phyloP scores from a whole-genome alignment of 129 eudicot genomes.

The Flaveria robusta region DNA sequence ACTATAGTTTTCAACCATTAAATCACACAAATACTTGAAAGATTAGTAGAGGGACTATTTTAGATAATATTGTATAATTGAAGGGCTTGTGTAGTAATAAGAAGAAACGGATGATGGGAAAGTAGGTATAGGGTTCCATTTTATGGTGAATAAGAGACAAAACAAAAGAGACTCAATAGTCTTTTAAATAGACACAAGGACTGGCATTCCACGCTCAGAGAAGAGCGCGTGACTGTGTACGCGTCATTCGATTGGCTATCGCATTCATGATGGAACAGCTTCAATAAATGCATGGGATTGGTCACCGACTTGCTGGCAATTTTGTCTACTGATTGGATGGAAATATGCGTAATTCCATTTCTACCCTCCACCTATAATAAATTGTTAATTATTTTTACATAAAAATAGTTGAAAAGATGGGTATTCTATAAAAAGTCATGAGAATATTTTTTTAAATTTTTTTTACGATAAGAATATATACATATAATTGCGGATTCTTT shows the following conservation, averaged over 20 bases:
- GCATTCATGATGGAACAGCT: slow-evolving; percentile 37
- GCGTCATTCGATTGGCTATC: slow-evolving; percentile 18
- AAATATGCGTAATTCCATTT: slow-evolving; percentile 23
- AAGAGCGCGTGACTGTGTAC: neutral
- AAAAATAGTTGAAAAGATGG: too few relatives aligned
- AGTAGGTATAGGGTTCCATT: slow-evolving; percentile 37
- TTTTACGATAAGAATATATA: too few relatives aligned
- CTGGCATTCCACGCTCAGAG: neutral
- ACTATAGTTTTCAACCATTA: too few relatives aligned
- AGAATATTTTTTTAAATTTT: too few relatives aligned
- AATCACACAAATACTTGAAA: too few relatives aligned
- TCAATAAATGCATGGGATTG: slow-evolving; percentile 44
- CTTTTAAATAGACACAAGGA: slow-evolving; percentile 25
- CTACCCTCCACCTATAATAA: slow-evolving; percentile 8
- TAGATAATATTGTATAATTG: neutral
- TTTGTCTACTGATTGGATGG: slow-evolving; percentile 38
- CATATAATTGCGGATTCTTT: too few relatives aligned
- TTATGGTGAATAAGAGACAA: slow-evolving; percentile 33
- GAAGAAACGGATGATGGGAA: slow-evolving; percentile 12
- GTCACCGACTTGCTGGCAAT: slow-evolving; percentile 49
- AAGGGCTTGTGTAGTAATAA: neutral
- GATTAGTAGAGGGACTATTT: neutral
- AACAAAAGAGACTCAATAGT: slow-evolving; percentile 34
- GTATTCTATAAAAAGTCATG: too few relatives aligned
- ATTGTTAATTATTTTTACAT: too few relatives aligned